These are phyloP conservation scores for Apophysomyces elegans DNA, from an alignment of 371 early-diverging fungal species.

Conservation along the genomic window DNA sequence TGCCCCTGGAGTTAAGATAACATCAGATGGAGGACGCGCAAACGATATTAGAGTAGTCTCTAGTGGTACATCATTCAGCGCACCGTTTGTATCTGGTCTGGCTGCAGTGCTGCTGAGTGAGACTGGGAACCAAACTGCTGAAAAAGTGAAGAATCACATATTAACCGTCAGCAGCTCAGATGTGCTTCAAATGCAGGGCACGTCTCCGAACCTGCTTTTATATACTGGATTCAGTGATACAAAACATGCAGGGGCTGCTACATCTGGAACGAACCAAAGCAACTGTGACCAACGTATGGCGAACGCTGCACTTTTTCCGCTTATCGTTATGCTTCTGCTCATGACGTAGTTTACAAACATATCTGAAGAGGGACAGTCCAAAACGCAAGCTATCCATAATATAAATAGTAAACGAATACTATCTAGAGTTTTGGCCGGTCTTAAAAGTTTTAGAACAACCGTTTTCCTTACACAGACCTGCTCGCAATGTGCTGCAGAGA, in stretches of 20 bases:
- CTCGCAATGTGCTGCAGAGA: no score
- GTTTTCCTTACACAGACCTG: no score
- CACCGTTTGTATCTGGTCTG: constrained; percentile 21
- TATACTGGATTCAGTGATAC: neutral
- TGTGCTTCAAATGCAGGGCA: neutral
- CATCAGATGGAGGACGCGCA: neutral
- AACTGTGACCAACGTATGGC: neutral
- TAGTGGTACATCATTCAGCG: constrained; percentile 27
- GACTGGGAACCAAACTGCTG: neutral
- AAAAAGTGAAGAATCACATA: neutral
- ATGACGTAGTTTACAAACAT: neutral
- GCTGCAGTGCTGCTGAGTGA: constrained; percentile 14
- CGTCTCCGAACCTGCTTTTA: neutral
- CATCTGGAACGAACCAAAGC: neutral
- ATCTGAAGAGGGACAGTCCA: no score
- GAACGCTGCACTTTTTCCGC: neutral
- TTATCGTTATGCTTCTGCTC: neutral
- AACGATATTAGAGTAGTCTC: neutral
- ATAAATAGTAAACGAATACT: no score
- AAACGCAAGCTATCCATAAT: no score
- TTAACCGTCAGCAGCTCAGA: neutral
- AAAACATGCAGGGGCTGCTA: neutral
- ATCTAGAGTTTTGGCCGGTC: no score
- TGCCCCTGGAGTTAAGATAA: constrained; percentile 58
- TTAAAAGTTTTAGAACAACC: no score